phyloP scores from a whole-genome alignment of 2,329 filamentous ascomycete species.

The Fusarium sp. region DNA sequence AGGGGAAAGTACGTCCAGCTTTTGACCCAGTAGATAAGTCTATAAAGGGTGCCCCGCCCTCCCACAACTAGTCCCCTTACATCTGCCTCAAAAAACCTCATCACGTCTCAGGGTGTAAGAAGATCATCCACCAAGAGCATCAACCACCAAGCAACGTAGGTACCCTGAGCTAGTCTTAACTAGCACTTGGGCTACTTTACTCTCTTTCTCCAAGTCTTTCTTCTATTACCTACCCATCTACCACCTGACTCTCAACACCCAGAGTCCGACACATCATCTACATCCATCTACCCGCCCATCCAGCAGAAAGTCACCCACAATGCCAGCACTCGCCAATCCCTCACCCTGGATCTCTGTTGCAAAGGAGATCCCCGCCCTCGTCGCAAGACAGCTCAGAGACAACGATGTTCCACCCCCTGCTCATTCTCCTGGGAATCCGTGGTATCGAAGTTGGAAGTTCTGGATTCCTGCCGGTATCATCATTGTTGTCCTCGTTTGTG shows the following conservation, averaged over 20 bases:
- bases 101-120: too few relatives aligned
- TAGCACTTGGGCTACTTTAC: too few relatives aligned
- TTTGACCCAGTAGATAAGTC: too few relatives aligned
- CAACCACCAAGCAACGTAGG: too few relatives aligned
- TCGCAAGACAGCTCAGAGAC: neutral
- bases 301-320: neutral
- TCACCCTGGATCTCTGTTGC: neutral
- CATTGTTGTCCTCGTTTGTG: too few relatives aligned
- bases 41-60: too few relatives aligned
- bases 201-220: too few relatives aligned
- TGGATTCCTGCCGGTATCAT: neutral
- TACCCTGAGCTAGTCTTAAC: too few relatives aligned
- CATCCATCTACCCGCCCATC: neutral
- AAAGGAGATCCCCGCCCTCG: neutral
- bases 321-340: neutral
- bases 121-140: too few relatives aligned
- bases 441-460: neutral
- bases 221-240: too few relatives aligned
- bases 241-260: neutral
- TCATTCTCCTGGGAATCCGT: neutral
- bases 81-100: too few relatives aligned
- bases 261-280: neutral
- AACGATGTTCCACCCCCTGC: neutral
- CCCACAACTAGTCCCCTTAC: too few relatives aligned
- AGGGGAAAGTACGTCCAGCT: fast-evolving